phyloP scores from a whole-genome alignment of 2,329 filamentous ascomycete species.

The Plenodomus lindquistii region DNA sequence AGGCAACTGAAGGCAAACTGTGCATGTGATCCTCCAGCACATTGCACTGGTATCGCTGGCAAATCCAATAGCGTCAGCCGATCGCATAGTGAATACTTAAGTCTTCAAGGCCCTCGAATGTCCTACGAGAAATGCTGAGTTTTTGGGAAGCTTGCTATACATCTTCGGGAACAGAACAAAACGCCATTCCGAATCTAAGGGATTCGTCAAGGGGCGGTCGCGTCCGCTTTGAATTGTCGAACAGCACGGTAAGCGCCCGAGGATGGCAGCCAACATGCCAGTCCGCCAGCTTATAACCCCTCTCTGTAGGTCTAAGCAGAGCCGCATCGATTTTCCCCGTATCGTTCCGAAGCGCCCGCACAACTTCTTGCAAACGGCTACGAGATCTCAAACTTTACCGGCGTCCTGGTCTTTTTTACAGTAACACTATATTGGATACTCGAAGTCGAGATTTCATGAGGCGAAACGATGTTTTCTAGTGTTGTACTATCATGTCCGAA shows the following conservation, averaged over 20 bases:
- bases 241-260: conserved; percentile 16
- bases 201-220: neutral
- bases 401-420: neutral
- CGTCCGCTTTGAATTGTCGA: neutral
- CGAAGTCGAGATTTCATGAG: neutral
- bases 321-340: conserved; percentile 16
- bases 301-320: conserved; percentile 20
- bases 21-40: conserved; percentile 16
- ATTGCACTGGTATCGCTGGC: conserved; percentile 4
- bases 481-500: neutral
- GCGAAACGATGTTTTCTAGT: neutral
- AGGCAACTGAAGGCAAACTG: conserved; percentile 19
- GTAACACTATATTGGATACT: no score
- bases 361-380: conserved; percentile 3
- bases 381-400: neutral
- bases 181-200: neutral
- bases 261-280: conserved; percentile 7
- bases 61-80: conserved; percentile 14
- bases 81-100: conserved; percentile 24
- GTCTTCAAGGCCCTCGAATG: conserved; percentile 14
- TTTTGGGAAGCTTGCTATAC: neutral
- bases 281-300: conserved; percentile 21
- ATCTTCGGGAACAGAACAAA: neutral
- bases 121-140: neutral
- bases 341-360: conserved; percentile 11